Percentiles rank a stretch among this genome's conserved stretches.
These are phyloP conservation scores for Trifolium dubium DNA, from an alignment of 306 rosid genomes.

Conservation along the genomic window DNA sequence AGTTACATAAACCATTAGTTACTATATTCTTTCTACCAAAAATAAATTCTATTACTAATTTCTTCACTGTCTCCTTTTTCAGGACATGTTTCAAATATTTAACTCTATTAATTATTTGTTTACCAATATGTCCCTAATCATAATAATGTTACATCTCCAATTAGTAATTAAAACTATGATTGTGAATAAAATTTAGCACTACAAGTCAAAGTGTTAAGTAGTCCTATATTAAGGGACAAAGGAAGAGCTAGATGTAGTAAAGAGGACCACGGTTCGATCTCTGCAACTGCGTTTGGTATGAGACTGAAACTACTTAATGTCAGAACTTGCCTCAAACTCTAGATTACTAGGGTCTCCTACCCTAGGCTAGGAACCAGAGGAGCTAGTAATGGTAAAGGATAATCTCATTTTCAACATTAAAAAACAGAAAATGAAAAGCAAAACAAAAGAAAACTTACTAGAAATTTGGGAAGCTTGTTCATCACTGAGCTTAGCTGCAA, in stretches of 20 bases:
- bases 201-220: too few species aligned
- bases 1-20: slow-evolving; percentile 34
- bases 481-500: slow-evolving; percentile 79
- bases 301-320: too few species aligned
- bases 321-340: too few species aligned
- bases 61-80: not conserved
- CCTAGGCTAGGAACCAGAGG: too few species aligned
- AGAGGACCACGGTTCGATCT: too few species aligned
- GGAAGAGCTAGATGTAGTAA: too few species aligned
- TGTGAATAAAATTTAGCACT: too few species aligned
- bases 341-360: too few species aligned
- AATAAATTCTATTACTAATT: not conserved
- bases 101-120: not conserved
- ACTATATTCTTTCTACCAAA: not conserved
- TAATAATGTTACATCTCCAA: not conserved
- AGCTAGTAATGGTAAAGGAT: not conserved
- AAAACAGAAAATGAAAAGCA: slow-evolving; percentile 6
- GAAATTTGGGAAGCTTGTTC: slow-evolving; percentile 75
- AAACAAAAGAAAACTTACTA: slow-evolving; percentile 46
- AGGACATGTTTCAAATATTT: not conserved
- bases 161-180: too few species aligned
- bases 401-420: not conserved
- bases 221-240: too few species aligned
- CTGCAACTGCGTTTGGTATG: too few species aligned
- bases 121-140: not conserved